Conservation (phyloP, 2,329 filamentous ascomycete species). For the Fusarium drepaniforme region DNA sequence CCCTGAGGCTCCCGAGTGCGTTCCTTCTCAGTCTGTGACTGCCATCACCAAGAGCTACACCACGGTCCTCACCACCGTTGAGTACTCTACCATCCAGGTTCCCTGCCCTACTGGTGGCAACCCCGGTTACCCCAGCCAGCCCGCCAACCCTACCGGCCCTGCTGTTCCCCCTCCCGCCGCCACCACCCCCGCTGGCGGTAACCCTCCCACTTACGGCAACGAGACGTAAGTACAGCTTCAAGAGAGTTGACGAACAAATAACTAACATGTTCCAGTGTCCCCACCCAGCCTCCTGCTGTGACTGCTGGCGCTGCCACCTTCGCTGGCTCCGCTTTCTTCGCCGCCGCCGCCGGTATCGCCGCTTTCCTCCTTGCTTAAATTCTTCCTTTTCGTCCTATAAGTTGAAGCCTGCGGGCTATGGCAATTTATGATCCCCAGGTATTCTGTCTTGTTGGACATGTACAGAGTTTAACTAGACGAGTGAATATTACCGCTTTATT, state of each 20-base stretch:
- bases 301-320: slow-evolving; percentile 66
- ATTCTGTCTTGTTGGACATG: slow-evolving; percentile 50
- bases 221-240: slow-evolving; percentile 45
- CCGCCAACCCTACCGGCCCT: slow-evolving; percentile 28
- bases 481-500: slow-evolving; percentile 50
- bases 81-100: slow-evolving; percentile 58
- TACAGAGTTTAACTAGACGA: slow-evolving; percentile 54
- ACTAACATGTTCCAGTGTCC: slow-evolving; percentile 25
- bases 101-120: slow-evolving; percentile 39
- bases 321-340: slow-evolving; percentile 65
- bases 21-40: slow-evolving; percentile 55
- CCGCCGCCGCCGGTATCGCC: slow-evolving; percentile 66
- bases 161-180: slow-evolving; percentile 45
- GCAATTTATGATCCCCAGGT: slow-evolving; percentile 51
- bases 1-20: slow-evolving; percentile 34
- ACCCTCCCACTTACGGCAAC: slow-evolving; percentile 55
- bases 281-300: slow-evolving; percentile 51
- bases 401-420: slow-evolving; percentile 57
- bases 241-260: slow-evolving; percentile 12
- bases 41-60: slow-evolving; percentile 68
- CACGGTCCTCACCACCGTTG: slow-evolving; percentile 66
- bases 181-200: slow-evolving; percentile 38
- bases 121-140: slow-evolving; percentile 14
- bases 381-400: slow-evolving; percentile 49
- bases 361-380: slow-evolving; percentile 68